These are phyloP conservation scores for Phyllosticta paracitricarpa DNA, from an alignment of 2,329 filamentous ascomycete species.

Conservation along the genomic window DNA sequence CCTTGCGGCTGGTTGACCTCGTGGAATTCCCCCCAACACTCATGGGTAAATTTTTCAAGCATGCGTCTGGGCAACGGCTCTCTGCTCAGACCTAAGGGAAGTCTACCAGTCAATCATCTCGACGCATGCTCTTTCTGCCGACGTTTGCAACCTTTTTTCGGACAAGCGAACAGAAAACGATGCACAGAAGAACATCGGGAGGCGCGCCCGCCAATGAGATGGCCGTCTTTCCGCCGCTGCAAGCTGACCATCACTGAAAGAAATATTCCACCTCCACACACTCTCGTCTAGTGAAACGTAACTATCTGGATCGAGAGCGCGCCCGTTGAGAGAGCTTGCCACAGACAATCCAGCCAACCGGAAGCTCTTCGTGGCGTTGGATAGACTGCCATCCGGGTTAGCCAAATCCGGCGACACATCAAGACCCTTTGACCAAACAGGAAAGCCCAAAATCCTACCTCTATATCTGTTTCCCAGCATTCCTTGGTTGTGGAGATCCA, in stretches of 20 bases:
- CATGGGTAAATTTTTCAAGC: neutral
- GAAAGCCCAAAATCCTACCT: neutral
- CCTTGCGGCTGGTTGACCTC: neutral
- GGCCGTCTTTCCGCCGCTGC: neutral
- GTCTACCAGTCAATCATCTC: neutral
- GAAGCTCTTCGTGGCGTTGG: neutral
- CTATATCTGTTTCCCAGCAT: neutral
- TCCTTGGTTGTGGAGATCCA: neutral
- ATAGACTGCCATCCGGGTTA: neutral
- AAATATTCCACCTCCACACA: neutral
- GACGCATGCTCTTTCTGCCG: too few relatives aligned
- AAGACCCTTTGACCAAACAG: neutral
- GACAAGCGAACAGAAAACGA: too few relatives aligned
- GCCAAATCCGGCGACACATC: neutral
- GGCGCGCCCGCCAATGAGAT: neutral
- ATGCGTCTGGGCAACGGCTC: neutral
- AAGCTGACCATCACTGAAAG: neutral
- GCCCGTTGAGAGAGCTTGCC: neutral
- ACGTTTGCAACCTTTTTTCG: too few relatives aligned
- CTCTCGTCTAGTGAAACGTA: neutral
- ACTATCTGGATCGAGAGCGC: neutral
- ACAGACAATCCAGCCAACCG: neutral
- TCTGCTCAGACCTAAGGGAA: neutral
- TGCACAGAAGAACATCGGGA: too few relatives aligned
- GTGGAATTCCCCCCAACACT: neutral